A percentile compares a stretch with the other conserved stretches of the same genome.
These are phyloP conservation scores for Cryphonectria radicalis DNA, from an alignment of 2,329 filamentous ascomycete genomes.

Conservation along the genomic window DNA sequence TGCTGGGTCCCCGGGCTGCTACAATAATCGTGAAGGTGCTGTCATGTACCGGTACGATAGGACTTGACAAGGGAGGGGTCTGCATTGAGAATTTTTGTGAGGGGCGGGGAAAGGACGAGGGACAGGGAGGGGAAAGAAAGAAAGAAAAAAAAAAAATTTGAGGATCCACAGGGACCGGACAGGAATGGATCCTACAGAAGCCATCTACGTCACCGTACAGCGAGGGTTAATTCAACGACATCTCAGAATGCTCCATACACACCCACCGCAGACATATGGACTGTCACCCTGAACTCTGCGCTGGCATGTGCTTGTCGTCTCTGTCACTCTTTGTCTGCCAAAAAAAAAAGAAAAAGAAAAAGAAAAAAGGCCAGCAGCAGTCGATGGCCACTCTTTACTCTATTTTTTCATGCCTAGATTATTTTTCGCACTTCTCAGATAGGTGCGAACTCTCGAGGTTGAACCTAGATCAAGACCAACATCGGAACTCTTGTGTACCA, in stretches of 20 bases:
- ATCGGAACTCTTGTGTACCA: not conserved
- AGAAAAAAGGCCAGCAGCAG: not conserved
- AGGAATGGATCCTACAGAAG: conserved; percentile 4
- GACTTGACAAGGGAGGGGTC: not conserved
- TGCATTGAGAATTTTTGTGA: not conserved
- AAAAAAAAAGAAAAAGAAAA: too few relatives aligned
- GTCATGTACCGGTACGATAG: not conserved
- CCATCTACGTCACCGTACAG: conserved; percentile 27
- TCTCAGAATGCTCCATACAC: conserved; percentile 11
- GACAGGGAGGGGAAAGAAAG: not conserved
- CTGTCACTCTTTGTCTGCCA: not conserved
- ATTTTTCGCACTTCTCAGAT: not conserved
- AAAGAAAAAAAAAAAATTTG: not conserved
- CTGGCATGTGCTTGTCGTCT: conserved; percentile 1
- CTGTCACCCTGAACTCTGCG: not conserved
- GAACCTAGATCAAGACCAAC: not conserved
- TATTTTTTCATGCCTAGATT: not conserved
- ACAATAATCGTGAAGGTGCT: not conserved
- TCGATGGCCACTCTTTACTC: not conserved
- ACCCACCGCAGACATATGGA: conserved; percentile 23
- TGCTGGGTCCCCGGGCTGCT: not conserved
- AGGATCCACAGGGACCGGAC: not conserved
- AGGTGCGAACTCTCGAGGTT: not conserved
- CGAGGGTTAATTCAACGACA: conserved; percentile 29
- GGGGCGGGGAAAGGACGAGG: not conserved